Conservation (phyloP, 192 early-diverging fungal species). For the Linnemannia exigua region DNA sequence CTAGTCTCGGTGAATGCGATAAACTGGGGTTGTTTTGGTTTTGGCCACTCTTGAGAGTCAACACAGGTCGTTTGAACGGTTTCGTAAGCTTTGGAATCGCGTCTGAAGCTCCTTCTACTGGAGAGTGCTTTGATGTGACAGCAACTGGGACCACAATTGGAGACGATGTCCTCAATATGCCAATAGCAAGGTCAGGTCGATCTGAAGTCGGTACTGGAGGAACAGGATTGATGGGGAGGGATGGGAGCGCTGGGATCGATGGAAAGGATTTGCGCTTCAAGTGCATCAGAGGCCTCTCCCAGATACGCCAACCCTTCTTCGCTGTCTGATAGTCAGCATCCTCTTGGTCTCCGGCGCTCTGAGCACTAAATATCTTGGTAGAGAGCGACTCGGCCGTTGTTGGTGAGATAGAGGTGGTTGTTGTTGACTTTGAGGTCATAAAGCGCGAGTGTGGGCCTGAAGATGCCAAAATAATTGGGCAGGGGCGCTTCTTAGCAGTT, state of each 20-base stretch:
- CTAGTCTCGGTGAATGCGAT: not conserved
- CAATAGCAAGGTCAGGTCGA: not conserved
- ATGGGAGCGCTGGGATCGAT: not conserved
- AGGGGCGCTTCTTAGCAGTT: not conserved
- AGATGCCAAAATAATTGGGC: not conserved
- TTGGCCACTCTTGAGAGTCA: not conserved
- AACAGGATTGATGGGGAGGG: not conserved
- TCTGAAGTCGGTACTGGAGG: not conserved
- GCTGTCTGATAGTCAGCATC: not conserved
- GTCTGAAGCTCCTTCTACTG: no score
- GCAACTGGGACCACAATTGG: not conserved
- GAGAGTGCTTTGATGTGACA: not conserved
- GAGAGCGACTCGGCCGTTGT: not conserved
- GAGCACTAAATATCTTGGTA: not conserved
- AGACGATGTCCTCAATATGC: not conserved
- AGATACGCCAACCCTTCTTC: not conserved
- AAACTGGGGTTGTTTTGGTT: not conserved
- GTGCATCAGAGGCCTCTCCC: not conserved
- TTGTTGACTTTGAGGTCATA: not conserved
- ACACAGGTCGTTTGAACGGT: not conserved
- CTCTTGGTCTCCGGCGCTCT: not conserved
- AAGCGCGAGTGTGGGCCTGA: not conserved
- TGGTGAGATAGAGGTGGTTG: not conserved
- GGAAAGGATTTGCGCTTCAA: not conserved
- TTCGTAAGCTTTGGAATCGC: not conserved